Percentiles rank a stretch among this genome's conserved stretches.
Evolutionary conservation across 2,329 filamentous ascomycete genomes (phyloP).

Genomic region (Periglandula ipomoeae): DNA sequence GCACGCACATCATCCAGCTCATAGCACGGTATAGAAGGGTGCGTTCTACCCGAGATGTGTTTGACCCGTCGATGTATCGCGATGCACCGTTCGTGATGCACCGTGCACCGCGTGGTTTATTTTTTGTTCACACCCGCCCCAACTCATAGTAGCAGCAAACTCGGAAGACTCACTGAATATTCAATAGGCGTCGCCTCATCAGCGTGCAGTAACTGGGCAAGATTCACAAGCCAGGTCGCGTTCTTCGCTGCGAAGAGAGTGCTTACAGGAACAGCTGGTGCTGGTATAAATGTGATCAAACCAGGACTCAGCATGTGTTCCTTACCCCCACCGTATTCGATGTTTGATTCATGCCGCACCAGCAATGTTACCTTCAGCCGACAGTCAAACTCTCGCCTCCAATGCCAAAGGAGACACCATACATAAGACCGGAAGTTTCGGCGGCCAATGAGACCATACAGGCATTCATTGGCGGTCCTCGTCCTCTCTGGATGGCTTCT

Average conservation of each 20-base stretch:
- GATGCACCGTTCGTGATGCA: too few relatives aligned
- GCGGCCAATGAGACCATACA: slow-evolving; percentile 8
- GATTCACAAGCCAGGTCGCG: neutral
- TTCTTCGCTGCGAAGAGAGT: neutral
- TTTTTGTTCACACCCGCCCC: neutral
- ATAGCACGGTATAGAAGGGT: too few relatives aligned
- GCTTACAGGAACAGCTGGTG: neutral
- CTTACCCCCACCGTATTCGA: neutral
- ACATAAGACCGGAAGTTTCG: neutral
- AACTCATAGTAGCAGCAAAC: too few relatives aligned
- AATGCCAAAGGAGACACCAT: neutral
- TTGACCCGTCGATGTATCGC: neutral
- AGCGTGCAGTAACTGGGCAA: neutral
- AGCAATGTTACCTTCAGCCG: neutral
- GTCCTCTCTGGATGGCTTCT: slow-evolving; percentile 5
- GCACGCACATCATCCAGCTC: too few relatives aligned
- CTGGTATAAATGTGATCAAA: neutral
- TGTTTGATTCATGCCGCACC: neutral
- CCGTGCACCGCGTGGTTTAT: neutral
- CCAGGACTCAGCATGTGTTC: neutral
- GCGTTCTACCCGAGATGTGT: too few relatives aligned
- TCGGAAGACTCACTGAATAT: neutral
- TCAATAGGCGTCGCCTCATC: neutral
- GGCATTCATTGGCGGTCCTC: slow-evolving; percentile 7
- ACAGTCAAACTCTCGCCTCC: neutral